These are phyloP conservation scores for Raphanus raphanistrum DNA, from an alignment of 345 rosid species.

Conservation along the genomic window DNA sequence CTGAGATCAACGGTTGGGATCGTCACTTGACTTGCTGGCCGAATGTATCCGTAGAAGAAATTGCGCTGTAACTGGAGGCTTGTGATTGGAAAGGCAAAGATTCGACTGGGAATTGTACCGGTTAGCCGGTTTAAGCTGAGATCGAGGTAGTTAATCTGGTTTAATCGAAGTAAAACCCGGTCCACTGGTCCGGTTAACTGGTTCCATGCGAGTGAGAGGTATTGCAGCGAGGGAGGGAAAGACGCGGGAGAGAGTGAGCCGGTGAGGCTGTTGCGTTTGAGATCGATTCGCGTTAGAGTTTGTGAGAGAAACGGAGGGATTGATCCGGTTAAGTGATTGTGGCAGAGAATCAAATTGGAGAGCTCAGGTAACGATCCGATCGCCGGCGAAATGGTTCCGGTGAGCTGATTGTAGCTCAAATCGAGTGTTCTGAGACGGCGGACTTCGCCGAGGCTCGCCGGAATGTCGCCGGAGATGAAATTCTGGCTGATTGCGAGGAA, in stretches of 20 bases:
- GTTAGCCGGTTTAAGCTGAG: constrained; percentile 74
- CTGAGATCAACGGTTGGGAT: constrained; percentile 80
- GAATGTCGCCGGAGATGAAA: constrained; percentile 68
- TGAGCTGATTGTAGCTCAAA: constrained; percentile 85
- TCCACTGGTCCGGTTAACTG: constrained; percentile 69
- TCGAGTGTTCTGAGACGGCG: constrained; percentile 75
- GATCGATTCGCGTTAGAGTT: constrained; percentile 67
- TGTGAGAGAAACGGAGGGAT: constrained; percentile 72
- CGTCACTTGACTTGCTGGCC: constrained; percentile 61
- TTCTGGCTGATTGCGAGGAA: constrained; percentile 78
- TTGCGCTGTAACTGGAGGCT: constrained; percentile 84
- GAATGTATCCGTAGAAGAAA: constrained; percentile 60
- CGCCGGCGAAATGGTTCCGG: constrained; percentile 58
- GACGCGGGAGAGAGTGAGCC: constrained; percentile 62
- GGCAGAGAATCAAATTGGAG: constrained; percentile 74
- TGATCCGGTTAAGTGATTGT: constrained; percentile 77
- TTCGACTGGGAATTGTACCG: constrained; percentile 58
- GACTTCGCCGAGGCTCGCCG: constrained; percentile 62
- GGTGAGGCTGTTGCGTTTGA: constrained; percentile 75
- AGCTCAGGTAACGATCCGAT: constrained; percentile 71
- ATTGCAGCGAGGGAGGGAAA: constrained; percentile 77
- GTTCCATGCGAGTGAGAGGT: constrained; percentile 79
- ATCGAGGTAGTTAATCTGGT: constrained; percentile 71
- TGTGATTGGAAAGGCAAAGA: constrained; percentile 66
- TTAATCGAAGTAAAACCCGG: constrained; percentile 52